These are phyloP conservation scores for Bromus sterilis DNA, from an alignment of 176 grass and related monocot genomes.

Conservation along the genomic window DNA sequence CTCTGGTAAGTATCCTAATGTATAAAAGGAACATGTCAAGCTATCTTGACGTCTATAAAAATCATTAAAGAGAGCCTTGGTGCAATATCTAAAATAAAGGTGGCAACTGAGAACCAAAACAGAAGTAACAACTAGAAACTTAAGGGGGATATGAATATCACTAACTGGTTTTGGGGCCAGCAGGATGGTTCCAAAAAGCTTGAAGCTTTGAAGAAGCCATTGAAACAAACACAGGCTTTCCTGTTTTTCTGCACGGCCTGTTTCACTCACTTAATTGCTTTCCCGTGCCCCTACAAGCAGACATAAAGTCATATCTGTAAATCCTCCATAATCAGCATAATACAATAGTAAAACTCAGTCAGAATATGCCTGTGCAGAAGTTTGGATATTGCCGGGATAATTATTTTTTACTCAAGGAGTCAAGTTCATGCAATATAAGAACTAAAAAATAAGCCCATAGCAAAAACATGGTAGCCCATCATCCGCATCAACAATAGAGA, in stretches of 20 bases:
- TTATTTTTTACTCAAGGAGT: not conserved
- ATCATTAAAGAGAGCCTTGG: not conserved
- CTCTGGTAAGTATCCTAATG: not conserved
- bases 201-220: conserved; percentile 84
- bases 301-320: not conserved
- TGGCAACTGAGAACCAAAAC: not conserved
- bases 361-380: not conserved
- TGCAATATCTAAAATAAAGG: not conserved
- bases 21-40: not conserved
- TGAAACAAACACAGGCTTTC: conserved; percentile 1
- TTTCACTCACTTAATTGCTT: not conserved
- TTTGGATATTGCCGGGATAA: not conserved
- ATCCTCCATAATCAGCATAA: not conserved
- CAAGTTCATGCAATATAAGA: not conserved
- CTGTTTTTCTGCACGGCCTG: not conserved
- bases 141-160: not conserved
- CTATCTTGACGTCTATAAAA: not conserved
- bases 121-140: not conserved
- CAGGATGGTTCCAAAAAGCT: conserved; percentile 85
- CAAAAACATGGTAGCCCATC: not conserved
- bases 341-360: not conserved
- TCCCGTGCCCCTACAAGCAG: not conserved
- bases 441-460: not conserved
- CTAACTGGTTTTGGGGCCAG: conserved; percentile 90
- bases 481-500: not conserved